A percentile compares a stretch with the other conserved stretches of the same genome.
Evolutionary conservation across 2,329 filamentous ascomycete genomes (phyloP).

Genomic region (Beauveria sp.): DNA sequence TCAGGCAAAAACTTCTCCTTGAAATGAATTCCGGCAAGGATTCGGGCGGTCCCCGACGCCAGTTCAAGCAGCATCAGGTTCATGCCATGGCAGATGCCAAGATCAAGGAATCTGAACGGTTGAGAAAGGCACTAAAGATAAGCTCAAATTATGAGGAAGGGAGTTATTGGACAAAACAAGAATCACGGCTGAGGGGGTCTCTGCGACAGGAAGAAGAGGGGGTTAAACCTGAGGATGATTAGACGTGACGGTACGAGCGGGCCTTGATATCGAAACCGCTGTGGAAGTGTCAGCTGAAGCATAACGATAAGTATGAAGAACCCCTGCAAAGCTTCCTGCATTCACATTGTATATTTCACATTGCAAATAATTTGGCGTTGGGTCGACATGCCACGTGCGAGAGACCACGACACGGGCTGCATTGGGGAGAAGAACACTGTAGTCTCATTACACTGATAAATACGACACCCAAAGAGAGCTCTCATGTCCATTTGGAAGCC

Average conservation of each 20-base stretch:
- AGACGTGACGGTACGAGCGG: neutral
- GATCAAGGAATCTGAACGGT: constrained; percentile 85
- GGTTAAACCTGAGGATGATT: constrained; percentile 17
- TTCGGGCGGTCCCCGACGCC: constrained; percentile 31
- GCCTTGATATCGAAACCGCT: neutral
- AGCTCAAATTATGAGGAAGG: constrained; percentile 80
- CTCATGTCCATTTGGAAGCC: too few relatives aligned
- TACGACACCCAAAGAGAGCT: too few relatives aligned
- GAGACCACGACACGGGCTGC: too few relatives aligned
- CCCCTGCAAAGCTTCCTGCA: neutral
- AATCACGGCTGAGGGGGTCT: constrained; percentile 53
- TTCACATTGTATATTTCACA: too few relatives aligned
- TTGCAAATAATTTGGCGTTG: neutral
- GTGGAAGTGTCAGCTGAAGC: neutral
- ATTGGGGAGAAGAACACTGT: too few relatives aligned
- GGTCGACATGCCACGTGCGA: too few relatives aligned
- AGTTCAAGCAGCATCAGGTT: constrained; percentile 85
- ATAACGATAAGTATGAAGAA: neutral
- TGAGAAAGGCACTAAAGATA: constrained; percentile 82
- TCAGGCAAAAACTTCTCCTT: constrained; percentile 33
- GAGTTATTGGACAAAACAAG: constrained; percentile 76
- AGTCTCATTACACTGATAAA: too few relatives aligned
- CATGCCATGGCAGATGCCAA: constrained; percentile 96
- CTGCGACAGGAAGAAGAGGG: constrained; percentile 31
- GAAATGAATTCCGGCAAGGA: constrained; percentile 29